Evolutionary conservation across 805 yeast genomes (phyloP).

Genomic region (Phaffomyces thermotolerans): DNA sequence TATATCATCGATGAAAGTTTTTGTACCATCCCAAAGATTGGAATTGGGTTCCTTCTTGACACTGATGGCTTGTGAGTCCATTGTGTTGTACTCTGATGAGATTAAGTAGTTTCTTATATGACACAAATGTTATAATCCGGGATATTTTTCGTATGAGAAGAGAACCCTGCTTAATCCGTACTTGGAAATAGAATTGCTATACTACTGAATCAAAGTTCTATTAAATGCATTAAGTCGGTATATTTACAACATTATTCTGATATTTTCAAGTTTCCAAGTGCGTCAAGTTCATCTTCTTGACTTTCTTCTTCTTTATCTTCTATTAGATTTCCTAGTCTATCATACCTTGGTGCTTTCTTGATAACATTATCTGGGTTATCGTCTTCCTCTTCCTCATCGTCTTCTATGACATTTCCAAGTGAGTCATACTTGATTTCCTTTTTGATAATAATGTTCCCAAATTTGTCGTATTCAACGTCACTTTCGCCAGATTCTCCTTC

Average conservation of each 20-base stretch:
- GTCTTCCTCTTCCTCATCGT: constrained; percentile 3
- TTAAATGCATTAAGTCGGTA: neutral
- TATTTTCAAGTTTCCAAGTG: constrained; percentile 14
- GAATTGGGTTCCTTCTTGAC: neutral
- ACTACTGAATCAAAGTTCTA: no score
- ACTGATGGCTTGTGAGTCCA: neutral
- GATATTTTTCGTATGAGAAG: no score
- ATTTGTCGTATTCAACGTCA: constrained; percentile 18
- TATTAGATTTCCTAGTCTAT: no score
- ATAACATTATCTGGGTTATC: no score
- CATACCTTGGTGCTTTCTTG: no score
- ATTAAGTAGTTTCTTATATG: no score
- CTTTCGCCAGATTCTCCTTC: constrained; percentile 12
- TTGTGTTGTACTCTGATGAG: no score
- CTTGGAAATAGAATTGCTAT: no score
- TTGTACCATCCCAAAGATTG: no score
- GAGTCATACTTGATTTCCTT: constrained; percentile 4
- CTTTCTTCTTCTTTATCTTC: constrained; percentile 6
- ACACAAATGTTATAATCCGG: no score
- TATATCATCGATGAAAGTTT: neutral
- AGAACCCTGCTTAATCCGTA: no score
- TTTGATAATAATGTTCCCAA: constrained; percentile 3
- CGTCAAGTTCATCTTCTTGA: constrained; percentile 17
- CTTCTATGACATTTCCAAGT: constrained; percentile 20
- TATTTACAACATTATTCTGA: neutral